Percentiles rank a stretch among this genome's conserved stretches.
These are phyloP conservation scores for Phialocephala sp. DNA, from an alignment of 2,329 filamentous ascomycete species.

Conservation along the genomic window DNA sequence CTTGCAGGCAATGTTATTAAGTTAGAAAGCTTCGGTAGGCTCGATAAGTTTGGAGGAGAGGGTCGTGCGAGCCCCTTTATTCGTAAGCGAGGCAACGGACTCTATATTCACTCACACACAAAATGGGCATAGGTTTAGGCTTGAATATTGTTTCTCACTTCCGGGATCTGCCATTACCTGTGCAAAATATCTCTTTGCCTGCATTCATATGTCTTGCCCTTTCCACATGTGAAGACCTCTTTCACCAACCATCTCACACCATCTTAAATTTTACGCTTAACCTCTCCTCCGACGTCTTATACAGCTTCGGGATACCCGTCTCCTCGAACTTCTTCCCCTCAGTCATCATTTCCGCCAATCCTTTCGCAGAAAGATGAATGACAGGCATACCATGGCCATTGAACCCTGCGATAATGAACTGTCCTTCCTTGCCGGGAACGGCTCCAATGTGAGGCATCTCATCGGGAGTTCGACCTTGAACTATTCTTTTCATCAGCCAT, in stretches of 20 bases:
- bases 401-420: slow-evolving; percentile 3
- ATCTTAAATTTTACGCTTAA: neutral
- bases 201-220: too few relatives aligned
- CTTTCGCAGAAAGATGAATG: slow-evolving; percentile 50
- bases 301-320: slow-evolving; percentile 47
- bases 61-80: too few relatives aligned
- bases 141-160: too few relatives aligned
- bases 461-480: neutral
- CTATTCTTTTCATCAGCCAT: slow-evolving; percentile 1
- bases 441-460: neutral
- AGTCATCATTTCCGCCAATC: slow-evolving; percentile 48
- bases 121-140: too few relatives aligned
- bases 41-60: too few relatives aligned
- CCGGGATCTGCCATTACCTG: too few relatives aligned
- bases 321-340: slow-evolving; percentile 42
- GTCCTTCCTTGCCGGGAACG: neutral
- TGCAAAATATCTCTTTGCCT: too few relatives aligned
- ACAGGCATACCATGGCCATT: slow-evolving; percentile 47
- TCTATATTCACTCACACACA: too few relatives aligned
- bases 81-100: neutral
- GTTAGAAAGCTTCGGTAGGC: too few relatives aligned
- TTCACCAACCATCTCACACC: neutral
- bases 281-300: slow-evolving; percentile 40
- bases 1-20: too few relatives aligned
- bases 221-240: neutral